Percentiles rank a stretch among this genome's conserved stretches.
phyloP scores from a whole-genome alignment of 2,329 filamentous ascomycete genomes.

The Aureobasidium pullulans region DNA sequence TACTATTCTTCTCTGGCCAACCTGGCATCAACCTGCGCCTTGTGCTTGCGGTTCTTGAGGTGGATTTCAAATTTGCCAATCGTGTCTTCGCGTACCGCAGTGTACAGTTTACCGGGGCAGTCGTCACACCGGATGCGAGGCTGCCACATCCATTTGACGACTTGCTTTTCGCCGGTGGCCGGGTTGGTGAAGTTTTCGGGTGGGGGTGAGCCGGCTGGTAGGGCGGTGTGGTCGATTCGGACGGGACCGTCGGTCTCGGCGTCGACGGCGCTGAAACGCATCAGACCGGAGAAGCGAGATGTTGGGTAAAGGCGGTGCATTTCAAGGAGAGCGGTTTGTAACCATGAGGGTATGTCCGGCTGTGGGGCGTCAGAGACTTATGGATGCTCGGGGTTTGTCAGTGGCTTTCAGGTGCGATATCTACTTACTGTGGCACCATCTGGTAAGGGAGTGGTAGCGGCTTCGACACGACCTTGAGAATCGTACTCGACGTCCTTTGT shows the following conservation, averaged over 20 bases:
- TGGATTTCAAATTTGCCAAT: conserved; percentile 91
- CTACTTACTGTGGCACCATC: conserved; percentile 57
- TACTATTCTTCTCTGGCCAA: not conserved
- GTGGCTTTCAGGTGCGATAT: conserved; percentile 16
- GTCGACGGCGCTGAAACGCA: conserved; percentile 83
- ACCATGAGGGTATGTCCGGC: conserved; percentile 84
- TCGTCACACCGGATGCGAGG: conserved; percentile 88
- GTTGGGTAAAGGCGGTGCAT: conserved; percentile 65
- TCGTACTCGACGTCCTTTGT: conserved; percentile 22
- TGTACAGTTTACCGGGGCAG: conserved; percentile 90
- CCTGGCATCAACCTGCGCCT: conserved; percentile 18
- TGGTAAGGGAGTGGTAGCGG: conserved; percentile 51
- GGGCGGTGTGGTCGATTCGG: conserved; percentile 38
- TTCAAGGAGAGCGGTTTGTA: conserved; percentile 62
- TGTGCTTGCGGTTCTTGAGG: conserved; percentile 72
- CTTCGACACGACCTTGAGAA: conserved; percentile 55
- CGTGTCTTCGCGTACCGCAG: conserved; percentile 74
- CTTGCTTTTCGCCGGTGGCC: conserved; percentile 28
- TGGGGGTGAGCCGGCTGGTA: conserved; percentile 39
- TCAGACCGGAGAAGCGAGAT: conserved; percentile 79
- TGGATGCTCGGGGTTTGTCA: not conserved
- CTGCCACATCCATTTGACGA: conserved; percentile 72
- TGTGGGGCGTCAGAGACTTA: conserved; percentile 30
- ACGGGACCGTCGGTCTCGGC: conserved; percentile 60
- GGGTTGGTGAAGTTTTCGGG: conserved; percentile 45